phyloP scores from a whole-genome alignment of 257 asterid genomes.

The Gardenia jasminoides region DNA sequence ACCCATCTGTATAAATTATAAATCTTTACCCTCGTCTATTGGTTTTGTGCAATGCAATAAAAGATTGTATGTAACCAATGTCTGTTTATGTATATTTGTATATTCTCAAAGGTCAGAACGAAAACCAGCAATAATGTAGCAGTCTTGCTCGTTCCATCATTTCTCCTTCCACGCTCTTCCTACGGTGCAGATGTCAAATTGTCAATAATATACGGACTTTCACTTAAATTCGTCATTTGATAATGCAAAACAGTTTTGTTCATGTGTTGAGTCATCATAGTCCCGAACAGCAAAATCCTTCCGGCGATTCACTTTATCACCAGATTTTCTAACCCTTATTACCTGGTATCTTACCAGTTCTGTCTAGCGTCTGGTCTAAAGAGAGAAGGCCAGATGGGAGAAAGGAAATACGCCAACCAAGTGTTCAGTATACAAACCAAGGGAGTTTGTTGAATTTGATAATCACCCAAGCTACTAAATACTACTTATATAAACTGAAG shows the following conservation, averaged over 20 bases:
- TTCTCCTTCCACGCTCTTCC: background rate
- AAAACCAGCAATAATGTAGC: background rate
- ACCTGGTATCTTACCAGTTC: no score
- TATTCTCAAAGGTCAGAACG: background rate
- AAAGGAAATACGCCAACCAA: no score
- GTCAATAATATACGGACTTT: background rate
- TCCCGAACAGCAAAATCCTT: no score
- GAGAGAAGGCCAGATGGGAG: no score
- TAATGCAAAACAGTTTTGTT: background rate
- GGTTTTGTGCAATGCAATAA: background rate
- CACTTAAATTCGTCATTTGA: background rate
- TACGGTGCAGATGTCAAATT: background rate
- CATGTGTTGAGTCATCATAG: background rate
- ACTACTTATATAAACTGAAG: no score
- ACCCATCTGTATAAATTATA: background rate
- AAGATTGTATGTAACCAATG: background rate
- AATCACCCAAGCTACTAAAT: no score
- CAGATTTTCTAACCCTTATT: no score
- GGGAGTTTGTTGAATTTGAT: no score
- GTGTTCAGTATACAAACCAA: no score
- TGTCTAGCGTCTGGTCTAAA: no score
- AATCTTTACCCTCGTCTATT: background rate
- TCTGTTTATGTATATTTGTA: background rate
- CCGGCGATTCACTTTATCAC: no score
- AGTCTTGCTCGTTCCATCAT: no score